These are phyloP conservation scores for Leccinum arenicola DNA, from an alignment of 768 basidiomycete genomes.

Conservation along the genomic window DNA sequence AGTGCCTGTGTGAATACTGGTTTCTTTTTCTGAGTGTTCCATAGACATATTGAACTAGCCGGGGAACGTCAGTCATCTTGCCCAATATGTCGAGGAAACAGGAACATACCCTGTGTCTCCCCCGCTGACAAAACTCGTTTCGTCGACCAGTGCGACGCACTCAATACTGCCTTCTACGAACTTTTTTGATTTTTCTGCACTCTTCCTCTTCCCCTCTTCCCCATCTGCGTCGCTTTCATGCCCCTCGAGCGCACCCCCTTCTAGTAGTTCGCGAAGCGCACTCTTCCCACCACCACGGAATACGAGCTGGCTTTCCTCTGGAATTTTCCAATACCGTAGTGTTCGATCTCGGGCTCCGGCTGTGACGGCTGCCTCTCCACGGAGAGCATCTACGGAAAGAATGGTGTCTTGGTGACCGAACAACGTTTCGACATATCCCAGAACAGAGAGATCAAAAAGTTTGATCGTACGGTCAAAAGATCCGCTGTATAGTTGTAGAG, in stretches of 20 bases:
- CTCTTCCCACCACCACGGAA: slow-evolving; percentile 94
- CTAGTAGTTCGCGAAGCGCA: slow-evolving; percentile 73
- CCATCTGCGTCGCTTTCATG: slow-evolving; percentile 48
- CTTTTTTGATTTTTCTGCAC: slow-evolving; percentile 23
- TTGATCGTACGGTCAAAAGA: slow-evolving; percentile 89
- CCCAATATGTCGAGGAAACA: neutral
- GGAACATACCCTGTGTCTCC: slow-evolving; percentile 88
- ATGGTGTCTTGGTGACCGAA: slow-evolving; percentile 96
- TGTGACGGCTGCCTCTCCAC: slow-evolving; percentile 80
- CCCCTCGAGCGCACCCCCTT: slow-evolving; percentile 68
- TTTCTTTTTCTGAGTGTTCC: slow-evolving; percentile 93
- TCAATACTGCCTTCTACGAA: slow-evolving; percentile 93
- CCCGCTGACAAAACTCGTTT: slow-evolving; percentile 87
- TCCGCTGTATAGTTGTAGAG: slow-evolving; percentile 64
- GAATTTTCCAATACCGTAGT: slow-evolving; percentile 92
- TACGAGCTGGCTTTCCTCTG: slow-evolving; percentile 92
- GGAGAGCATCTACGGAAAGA: slow-evolving; percentile 72
- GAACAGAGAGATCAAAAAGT: slow-evolving; percentile 75
- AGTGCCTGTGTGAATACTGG: slow-evolving; percentile 83
- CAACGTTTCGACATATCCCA: slow-evolving; percentile 94
- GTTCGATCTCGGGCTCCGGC: slow-evolving; percentile 92
- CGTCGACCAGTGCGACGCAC: slow-evolving; percentile 92
- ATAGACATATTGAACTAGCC: slow-evolving; percentile 78
- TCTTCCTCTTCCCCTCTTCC: slow-evolving; percentile 33
- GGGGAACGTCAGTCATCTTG: neutral